Evolutionary conservation across 2,329 filamentous ascomycete species (phyloP), one percentile per base, ranked within the genome.

Genomic region (Pestalotiopsis fici): DNA sequence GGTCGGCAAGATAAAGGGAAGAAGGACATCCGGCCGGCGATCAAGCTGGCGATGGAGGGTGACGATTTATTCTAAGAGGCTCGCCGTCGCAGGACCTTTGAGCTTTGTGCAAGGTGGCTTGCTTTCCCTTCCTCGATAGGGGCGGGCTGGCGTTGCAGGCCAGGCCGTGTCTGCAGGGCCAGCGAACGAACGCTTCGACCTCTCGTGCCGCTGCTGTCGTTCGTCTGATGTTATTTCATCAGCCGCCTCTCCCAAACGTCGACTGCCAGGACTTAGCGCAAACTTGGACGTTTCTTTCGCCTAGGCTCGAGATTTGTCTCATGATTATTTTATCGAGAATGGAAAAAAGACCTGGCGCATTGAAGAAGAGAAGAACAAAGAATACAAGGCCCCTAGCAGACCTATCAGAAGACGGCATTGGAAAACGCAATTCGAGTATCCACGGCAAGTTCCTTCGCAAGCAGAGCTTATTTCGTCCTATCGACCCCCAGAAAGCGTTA

Each of bases 241-340:
- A 59, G 63, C 63, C 54, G 63, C 21, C 28, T n/a, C 39, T 65
- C 63, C 35, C 21, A 59, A 57, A 59, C 63, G 35, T n/a, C 27
- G 56, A 23, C 55, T 9, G 56, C 25, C 27, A 5, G 18, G 15
- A n/a, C 59, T 9, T 11, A 21, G 23, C 27, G 55, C 23, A 15
- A 18, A 21, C 9, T 21, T 9, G 18, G 43, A 15, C 9, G 43
- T 21, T 21, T 9, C n/a, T n/a, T 43, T 43, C 43, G 43, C 43
- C 6, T 50, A 18, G 3, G 43, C 18, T 50, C 18, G 4, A n/a
- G 15, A 18, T 7, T 50, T 7, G 4, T 50, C n/a, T 50, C 43
- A 21, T 11, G 43, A 50, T 18, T 3, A 2, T n/a, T n/a, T 50
- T 18, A n/a, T 21, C 43, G 9, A 50, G 18, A 50, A 7, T 9